Evolutionary conservation across 2,329 filamentous ascomycete species (phyloP).

Genomic region (Calonectria hawksworthii): DNA sequence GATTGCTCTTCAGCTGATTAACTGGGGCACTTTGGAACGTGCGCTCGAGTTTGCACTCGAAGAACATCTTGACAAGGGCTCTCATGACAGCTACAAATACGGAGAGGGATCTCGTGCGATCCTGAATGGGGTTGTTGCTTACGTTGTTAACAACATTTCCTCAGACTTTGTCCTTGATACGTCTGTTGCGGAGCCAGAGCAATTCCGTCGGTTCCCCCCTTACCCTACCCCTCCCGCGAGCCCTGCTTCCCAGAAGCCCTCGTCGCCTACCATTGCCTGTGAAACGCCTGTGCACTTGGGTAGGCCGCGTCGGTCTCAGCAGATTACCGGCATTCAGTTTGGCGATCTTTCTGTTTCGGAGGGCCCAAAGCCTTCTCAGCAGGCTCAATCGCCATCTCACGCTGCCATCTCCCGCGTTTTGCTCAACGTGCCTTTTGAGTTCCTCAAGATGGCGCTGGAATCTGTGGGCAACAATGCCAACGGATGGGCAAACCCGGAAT

Average conservation of each 20-base stretch:
- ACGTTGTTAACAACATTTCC: constrained; percentile 72
- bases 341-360: constrained; percentile 71
- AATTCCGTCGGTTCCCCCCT: constrained; percentile 57
- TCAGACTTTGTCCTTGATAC: constrained; percentile 71
- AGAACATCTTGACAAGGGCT: constrained; percentile 50
- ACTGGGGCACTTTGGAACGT: constrained; percentile 74
- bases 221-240: constrained; percentile 30
- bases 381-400: constrained; percentile 53
- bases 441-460: constrained; percentile 76
- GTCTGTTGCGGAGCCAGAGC: constrained; percentile 51
- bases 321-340: constrained; percentile 77
- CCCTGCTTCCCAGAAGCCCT: constrained; percentile 25
- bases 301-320: constrained; percentile 59
- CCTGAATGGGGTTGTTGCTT: constrained; percentile 69
- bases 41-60: constrained; percentile 72
- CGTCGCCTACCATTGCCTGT: constrained; percentile 50
- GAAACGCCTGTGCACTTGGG: constrained; percentile 54
- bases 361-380: constrained; percentile 44
- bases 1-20: constrained; percentile 69
- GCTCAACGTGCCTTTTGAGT: constrained; percentile 77
- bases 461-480: constrained; percentile 67
- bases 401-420: constrained; percentile 75
- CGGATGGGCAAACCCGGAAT: constrained; percentile 64
- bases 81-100: constrained; percentile 61
- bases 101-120: constrained; percentile 69